Conservation (phyloP, 305 asterid species). For the Ilex paraguariensis region DNA sequence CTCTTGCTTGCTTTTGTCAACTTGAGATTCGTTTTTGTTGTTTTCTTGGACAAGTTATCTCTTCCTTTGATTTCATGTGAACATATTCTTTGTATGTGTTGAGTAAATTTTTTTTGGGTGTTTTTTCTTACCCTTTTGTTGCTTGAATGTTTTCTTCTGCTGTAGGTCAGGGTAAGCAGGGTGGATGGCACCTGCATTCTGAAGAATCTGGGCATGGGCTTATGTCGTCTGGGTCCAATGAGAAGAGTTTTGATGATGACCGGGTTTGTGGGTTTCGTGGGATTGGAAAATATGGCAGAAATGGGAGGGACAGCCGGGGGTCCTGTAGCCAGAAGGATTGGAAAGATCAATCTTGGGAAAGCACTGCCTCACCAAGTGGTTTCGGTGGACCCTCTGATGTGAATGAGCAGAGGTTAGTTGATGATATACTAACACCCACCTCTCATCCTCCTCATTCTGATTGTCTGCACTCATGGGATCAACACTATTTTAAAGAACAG, state of each 20-base stretch:
- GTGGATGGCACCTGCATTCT: slow-evolving; percentile 69
- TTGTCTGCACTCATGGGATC: neutral
- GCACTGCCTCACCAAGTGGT: slow-evolving; percentile 34
- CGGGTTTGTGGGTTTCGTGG: slow-evolving; percentile 49
- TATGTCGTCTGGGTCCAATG: slow-evolving; percentile 60
- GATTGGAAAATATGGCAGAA: slow-evolving; percentile 63
- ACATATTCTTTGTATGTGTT: neutral
- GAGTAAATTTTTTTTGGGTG: slow-evolving; percentile 11
- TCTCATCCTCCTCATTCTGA: slow-evolving; percentile 6
- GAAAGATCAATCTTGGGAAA: slow-evolving; percentile 53
- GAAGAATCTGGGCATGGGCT: slow-evolving; percentile 72
- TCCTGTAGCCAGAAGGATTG: slow-evolving; percentile 54
- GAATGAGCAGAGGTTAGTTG: slow-evolving; percentile 45
- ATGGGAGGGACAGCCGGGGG: slow-evolving; percentile 61
- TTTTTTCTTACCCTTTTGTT: slow-evolving; percentile 18
- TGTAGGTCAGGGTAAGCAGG: slow-evolving; percentile 98
- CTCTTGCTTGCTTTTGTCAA: slow-evolving; percentile 6
- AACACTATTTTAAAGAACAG: slow-evolving; percentile 40
- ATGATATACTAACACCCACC: neutral
- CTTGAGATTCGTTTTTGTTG: neutral
- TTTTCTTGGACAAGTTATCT: neutral
- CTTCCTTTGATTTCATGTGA: neutral
- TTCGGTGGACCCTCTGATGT: slow-evolving; percentile 48
- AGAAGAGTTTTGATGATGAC: slow-evolving; percentile 70
- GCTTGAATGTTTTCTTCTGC: slow-evolving; percentile 28